Evolutionary conservation across 495 filamentous ascomycete species (phyloP).

Genomic region (Trichoderma gamsii): DNA sequence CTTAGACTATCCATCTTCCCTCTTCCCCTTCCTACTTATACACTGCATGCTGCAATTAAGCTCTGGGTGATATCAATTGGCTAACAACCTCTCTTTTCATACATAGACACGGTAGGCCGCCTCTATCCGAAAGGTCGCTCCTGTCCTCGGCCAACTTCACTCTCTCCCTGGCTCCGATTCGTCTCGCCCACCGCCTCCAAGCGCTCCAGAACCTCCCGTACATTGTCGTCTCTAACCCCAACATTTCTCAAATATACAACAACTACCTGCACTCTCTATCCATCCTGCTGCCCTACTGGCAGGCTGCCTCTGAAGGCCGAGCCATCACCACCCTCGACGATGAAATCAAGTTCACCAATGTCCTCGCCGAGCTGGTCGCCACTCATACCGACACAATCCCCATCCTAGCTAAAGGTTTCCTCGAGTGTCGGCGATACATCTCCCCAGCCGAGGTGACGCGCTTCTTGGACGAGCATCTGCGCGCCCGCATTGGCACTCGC

Average conservation of each 20-base stretch:
- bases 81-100: not conserved
- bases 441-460: constrained; percentile 69
- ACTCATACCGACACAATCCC: constrained; percentile 93
- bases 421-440: constrained; percentile 87
- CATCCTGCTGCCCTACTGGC: constrained; percentile 69
- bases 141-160: constrained; percentile 91
- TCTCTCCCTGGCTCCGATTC: constrained; percentile 81
- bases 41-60: not conserved
- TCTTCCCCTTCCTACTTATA: not conserved
- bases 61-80: not conserved
- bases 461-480: constrained; percentile 90
- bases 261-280: constrained; percentile 92
- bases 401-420: constrained; percentile 82
- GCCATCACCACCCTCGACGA: constrained; percentile 78
- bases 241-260: constrained; percentile 85
- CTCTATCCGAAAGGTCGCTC: constrained; percentile 70
- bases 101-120: constrained; percentile 78
- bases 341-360: constrained; percentile 82
- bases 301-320: constrained; percentile 8
- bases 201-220: constrained; percentile 88
- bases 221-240: constrained; percentile 93
- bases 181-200: constrained; percentile 91
- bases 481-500: constrained; percentile 88
- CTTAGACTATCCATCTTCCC: too few relatives aligned
- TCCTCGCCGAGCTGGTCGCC: constrained; percentile 86